Evolutionary conservation across 148 eudicot genomes (phyloP).

Genomic region (Rhododendron mucronatum): DNA sequence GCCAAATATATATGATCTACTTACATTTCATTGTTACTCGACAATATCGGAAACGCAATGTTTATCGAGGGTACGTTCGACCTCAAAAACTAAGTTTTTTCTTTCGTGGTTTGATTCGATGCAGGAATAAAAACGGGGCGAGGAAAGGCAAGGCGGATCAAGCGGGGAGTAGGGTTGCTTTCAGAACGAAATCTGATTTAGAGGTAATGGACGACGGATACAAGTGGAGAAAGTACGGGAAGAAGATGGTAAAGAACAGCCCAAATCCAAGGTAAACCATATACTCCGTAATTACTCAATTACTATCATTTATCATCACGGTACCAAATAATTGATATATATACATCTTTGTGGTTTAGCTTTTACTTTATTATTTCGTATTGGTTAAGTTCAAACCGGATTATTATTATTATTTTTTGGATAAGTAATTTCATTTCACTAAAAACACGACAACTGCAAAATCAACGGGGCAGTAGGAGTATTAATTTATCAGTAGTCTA

Average conservation of each 20-base stretch:
- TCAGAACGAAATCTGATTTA: conserved; percentile 3
- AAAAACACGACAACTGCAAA: too few species aligned
- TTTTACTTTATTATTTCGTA: neutral
- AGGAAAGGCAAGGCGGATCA: neutral
- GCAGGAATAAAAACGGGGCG: neutral
- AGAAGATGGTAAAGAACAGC: conserved; percentile 17
- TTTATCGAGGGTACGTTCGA: neutral
- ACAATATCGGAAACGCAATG: too few species aligned
- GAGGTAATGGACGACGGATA: conserved; percentile 12
- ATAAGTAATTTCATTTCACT: too few species aligned
- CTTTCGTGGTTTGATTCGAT: neutral
- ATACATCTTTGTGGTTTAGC: neutral
- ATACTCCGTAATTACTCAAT: neutral
- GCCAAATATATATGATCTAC: too few species aligned
- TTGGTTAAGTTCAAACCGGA: neutral
- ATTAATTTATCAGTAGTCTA: neutral
- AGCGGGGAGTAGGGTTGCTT: neutral
- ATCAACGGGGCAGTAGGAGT: too few species aligned
- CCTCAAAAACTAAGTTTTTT: neutral
- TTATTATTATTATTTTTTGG: too few species aligned
- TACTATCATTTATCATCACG: neutral
- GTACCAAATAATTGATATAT: neutral
- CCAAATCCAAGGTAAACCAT: conserved; percentile 11
- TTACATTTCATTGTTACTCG: neutral
- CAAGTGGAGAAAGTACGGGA: conserved; percentile 17